These are phyloP conservation scores for Linnemannia elongata DNA, from an alignment of 192 early-diverging fungal genomes.

Conservation along the genomic window DNA sequence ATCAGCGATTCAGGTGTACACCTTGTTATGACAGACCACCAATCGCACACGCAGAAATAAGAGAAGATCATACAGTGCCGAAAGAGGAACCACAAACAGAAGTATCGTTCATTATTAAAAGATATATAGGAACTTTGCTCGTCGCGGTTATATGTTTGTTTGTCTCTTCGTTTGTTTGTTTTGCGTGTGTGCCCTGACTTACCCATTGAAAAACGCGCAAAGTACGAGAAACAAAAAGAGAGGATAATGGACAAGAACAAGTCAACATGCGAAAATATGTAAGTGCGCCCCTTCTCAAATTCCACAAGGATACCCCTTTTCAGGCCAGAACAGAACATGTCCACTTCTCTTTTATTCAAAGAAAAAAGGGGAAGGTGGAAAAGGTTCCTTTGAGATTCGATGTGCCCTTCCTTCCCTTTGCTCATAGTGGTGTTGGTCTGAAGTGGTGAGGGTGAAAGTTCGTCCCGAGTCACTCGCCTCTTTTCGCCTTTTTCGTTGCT, in stretches of 20 bases:
- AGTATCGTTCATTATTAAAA: background rate
- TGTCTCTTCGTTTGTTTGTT: background rate
- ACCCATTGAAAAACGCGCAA: background rate
- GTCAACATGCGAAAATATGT: background rate
- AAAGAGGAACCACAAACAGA: background rate
- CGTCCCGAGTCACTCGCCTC: background rate
- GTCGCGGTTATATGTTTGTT: background rate
- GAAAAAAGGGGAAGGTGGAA: conserved; percentile 8
- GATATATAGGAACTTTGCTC: background rate
- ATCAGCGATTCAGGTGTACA: background rate
- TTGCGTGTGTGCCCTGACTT: background rate
- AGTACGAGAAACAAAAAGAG: background rate
- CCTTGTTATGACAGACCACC: no score
- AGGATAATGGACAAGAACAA: background rate
- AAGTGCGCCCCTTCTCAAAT: conserved; percentile 4
- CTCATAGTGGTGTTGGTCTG: background rate
- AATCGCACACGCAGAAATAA: no score
- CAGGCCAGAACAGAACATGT: conserved; percentile 41
- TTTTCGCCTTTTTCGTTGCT: background rate
- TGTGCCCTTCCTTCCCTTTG: background rate
- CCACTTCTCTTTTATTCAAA: background rate
- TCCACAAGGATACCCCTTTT: conserved; percentile 10
- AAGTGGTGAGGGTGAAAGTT: background rate
- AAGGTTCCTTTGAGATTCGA: conserved; percentile 4
- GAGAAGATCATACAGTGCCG: no score